Evolutionary conservation across 2,329 filamentous ascomycete genomes (phyloP).

Genomic region (Xylaria sp.): DNA sequence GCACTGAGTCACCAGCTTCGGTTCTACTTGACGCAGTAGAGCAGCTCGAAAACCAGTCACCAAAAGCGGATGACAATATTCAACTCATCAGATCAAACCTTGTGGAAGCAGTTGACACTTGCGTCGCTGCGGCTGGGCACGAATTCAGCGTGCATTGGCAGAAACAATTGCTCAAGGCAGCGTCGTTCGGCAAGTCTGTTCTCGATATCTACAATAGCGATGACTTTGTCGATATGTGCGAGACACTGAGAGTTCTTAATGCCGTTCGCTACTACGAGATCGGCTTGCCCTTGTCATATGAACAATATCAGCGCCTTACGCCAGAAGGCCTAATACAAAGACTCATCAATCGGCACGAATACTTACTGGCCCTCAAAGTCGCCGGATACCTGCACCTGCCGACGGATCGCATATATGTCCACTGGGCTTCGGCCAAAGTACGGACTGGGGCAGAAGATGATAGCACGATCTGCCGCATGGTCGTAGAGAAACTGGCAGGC

Average conservation of each 20-base stretch:
- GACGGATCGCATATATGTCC: constrained; percentile 89
- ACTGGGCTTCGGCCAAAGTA: constrained; percentile 96
- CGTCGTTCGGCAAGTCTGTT: constrained; percentile 96
- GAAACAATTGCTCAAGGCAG: constrained; percentile 92
- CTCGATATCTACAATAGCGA: constrained; percentile 97
- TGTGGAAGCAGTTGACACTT: constrained; percentile 91
- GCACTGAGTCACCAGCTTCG: constrained; percentile 86
- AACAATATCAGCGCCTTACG: constrained; percentile 90
- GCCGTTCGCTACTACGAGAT: constrained; percentile 91
- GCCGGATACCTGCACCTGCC: constrained; percentile 86
- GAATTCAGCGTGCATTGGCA: constrained; percentile 93
- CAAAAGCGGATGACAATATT: constrained; percentile 97
- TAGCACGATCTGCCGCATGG: constrained; percentile 81
- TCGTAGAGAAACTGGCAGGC: constrained; percentile 84
- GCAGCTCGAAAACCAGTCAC: constrained; percentile 89
- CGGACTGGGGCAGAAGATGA: constrained; percentile 84
- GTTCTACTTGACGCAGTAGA: constrained; percentile 93
- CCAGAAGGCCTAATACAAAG: constrained; percentile 87
- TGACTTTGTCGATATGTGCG: constrained; percentile 98
- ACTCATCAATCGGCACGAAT: constrained; percentile 87
- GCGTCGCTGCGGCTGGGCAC: constrained; percentile 89
- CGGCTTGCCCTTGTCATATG: constrained; percentile 87
- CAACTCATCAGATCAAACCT: constrained; percentile 88
- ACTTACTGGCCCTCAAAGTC: constrained; percentile 85
- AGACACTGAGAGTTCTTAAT: constrained; percentile 89